Evolutionary conservation across 2,329 filamentous ascomycete species (phyloP).

Genomic region (Claviceps paspali): DNA sequence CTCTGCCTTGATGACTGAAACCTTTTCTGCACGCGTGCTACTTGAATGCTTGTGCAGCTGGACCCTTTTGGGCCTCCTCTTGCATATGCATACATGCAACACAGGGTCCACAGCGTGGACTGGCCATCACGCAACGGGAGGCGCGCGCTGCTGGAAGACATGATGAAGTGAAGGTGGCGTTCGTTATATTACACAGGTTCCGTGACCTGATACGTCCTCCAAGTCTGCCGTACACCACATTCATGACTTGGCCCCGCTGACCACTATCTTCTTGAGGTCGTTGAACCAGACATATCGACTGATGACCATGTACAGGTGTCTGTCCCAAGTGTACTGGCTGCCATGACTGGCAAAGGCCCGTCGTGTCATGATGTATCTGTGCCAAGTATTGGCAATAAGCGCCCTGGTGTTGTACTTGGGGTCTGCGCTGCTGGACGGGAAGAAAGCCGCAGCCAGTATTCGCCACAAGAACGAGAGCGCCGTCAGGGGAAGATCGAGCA

Average conservation of each 20-base stretch:
- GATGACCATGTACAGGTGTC: conserved; percentile 22
- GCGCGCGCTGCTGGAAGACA: too few species aligned
- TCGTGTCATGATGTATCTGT: conserved; percentile 19
- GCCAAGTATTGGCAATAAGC: conserved; percentile 21
- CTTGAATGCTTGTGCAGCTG: too few species aligned
- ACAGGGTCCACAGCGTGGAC: too few species aligned
- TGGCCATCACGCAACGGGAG: too few species aligned
- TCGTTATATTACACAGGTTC: too few species aligned
- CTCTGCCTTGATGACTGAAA: too few species aligned
- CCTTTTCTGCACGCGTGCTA: too few species aligned
- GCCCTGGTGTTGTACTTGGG: conserved; percentile 13
- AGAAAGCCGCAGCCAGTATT: conserved; percentile 9
- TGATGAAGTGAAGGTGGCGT: too few species aligned
- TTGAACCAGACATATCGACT: conserved; percentile 28
- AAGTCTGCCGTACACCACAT: too few species aligned
- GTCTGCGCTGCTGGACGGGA: conserved; percentile 7
- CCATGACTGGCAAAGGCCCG: conserved; percentile 21
- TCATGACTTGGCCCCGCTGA: not conserved
- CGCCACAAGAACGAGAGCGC: conserved; percentile 19
- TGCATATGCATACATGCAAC: too few species aligned
- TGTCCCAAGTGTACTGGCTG: conserved; percentile 26
- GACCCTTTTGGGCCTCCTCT: too few species aligned
- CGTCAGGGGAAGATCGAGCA: conserved; percentile 22
- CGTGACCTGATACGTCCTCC: too few species aligned
- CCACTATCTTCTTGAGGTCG: conserved; percentile 8